A percentile compares a stretch with the other conserved stretches of the same genome.
Evolutionary conservation across 2,329 filamentous ascomycete genomes (phyloP).

Genomic region (Chaetomium sp.): DNA sequence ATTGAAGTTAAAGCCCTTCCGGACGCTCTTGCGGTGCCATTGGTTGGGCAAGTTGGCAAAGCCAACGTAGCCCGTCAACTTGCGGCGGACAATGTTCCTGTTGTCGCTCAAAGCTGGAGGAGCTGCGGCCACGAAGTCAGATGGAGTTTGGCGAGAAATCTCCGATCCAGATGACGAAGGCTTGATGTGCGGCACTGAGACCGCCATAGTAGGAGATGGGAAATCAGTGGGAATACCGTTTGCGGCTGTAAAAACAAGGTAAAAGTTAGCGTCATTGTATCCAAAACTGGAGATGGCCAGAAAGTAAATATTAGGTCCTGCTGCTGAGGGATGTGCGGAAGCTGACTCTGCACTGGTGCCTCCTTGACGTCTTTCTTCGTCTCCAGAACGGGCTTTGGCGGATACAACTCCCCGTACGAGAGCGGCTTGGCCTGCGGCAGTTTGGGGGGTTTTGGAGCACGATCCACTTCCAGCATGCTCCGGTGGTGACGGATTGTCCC

Average conservation of each 20-base stretch:
- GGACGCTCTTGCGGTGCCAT: conserved; percentile 99
- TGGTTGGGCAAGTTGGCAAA: conserved; percentile 99
- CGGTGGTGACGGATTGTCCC: conserved; percentile 35
- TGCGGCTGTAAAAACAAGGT: conserved; percentile 31
- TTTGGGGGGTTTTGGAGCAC: conserved; percentile 40
- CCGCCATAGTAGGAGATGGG: conserved; percentile 36
- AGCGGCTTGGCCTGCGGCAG: conserved; percentile 39
- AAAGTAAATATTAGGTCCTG: conserved; percentile 18
- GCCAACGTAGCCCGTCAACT: conserved; percentile 96
- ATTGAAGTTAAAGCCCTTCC: conserved; percentile 99
- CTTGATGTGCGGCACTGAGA: conserved; percentile 37
- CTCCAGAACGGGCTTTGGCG: conserved; percentile 12
- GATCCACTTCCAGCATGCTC: conserved; percentile 50
- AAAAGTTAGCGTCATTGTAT: conserved; percentile 31
- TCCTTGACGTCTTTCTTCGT: conserved; percentile 4
- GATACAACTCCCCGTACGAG: conserved; percentile 42
- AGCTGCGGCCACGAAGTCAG: conserved; percentile 35
- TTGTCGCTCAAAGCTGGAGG: conserved; percentile 55
- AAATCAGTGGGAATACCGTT: conserved; percentile 32
- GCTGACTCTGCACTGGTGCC: conserved; percentile 30
- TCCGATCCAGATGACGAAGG: conserved; percentile 27
- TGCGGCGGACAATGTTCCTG: conserved; percentile 95
- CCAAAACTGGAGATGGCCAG: conserved; percentile 11
- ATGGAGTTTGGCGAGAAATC: conserved; percentile 29
- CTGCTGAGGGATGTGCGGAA: conserved; percentile 27